Evolutionary conservation across 768 basidiomycete species (phyloP).

Genomic region (Tephrocybe sp.): DNA sequence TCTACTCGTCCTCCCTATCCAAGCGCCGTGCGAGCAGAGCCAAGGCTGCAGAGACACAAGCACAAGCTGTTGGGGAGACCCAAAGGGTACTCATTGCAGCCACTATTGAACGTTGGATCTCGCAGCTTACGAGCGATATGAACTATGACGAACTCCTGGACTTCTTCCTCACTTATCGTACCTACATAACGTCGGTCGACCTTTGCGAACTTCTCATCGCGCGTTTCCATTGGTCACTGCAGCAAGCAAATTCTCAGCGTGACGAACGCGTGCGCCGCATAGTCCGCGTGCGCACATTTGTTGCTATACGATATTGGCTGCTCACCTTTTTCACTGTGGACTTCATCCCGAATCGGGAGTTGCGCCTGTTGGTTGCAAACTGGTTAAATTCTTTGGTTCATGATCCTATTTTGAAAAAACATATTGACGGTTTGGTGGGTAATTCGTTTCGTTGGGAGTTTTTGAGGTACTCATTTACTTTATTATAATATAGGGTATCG

Average conservation of each 20-base stretch:
- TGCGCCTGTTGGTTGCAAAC: slow-evolving; percentile 67
- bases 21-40: slow-evolving; percentile 32
- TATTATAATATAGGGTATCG: slow-evolving; percentile 55
- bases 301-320: slow-evolving; percentile 88
- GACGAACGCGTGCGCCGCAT: slow-evolving; percentile 75
- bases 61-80: slow-evolving; percentile 22
- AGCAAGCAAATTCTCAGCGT: slow-evolving; percentile 41
- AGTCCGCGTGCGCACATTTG: slow-evolving; percentile 85
- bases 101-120: slow-evolving; percentile 91
- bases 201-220: slow-evolving; percentile 80
- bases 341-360: slow-evolving; percentile 76
- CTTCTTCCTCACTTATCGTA: slow-evolving; percentile 90
- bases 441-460: background rate
- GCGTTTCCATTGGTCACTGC: slow-evolving; percentile 87
- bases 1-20: slow-evolving; percentile 31
- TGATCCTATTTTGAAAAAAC: slow-evolving; percentile 67
- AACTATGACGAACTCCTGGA: slow-evolving; percentile 85
- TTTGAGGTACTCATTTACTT: slow-evolving; percentile 6
- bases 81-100: slow-evolving; percentile 75
- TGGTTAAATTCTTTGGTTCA: slow-evolving; percentile 80
- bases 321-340: slow-evolving; percentile 88
- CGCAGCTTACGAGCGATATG: slow-evolving; percentile 82
- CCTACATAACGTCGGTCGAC: slow-evolving; percentile 77
- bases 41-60: slow-evolving; percentile 29
- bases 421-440: slow-evolving; percentile 71